Evolutionary conservation across 345 rosid species (phyloP).

Genomic region (Arabis hirsuta): DNA sequence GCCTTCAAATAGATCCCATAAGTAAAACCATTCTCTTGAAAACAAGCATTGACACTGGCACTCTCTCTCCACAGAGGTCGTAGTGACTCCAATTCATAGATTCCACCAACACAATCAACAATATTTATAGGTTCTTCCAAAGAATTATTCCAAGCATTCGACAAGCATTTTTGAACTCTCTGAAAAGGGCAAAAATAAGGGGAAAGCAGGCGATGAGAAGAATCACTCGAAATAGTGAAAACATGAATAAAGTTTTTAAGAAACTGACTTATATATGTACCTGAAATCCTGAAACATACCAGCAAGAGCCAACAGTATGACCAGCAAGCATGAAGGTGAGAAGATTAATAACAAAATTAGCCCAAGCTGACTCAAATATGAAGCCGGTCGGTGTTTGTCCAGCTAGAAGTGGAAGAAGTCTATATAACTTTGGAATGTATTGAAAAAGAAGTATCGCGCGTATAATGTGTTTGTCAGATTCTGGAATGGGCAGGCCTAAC

Average conservation of each 20-base stretch:
- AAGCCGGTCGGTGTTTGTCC: slow-evolving; percentile 78
- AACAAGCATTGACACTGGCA: slow-evolving; percentile 55
- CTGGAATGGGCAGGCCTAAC: slow-evolving; percentile 56
- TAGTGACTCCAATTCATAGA: rapidly evolving
- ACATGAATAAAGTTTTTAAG: neutral
- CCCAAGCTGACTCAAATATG: slow-evolving; percentile 88
- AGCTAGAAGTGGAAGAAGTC: slow-evolving; percentile 70
- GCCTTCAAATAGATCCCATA: slow-evolving; percentile 67
- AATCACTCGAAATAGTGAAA: neutral
- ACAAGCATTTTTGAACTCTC: slow-evolving; percentile 91
- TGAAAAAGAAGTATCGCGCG: slow-evolving; percentile 66
- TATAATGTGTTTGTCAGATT: slow-evolving; percentile 65
- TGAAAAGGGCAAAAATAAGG: slow-evolving; percentile 34
- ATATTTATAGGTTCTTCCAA: slow-evolving; percentile 32
- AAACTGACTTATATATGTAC: slow-evolving; percentile 25
- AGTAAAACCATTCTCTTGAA: slow-evolving; percentile 42
- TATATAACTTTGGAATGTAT: slow-evolving; percentile 71
- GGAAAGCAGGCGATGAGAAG: neutral
- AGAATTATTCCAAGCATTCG: slow-evolving; percentile 54
- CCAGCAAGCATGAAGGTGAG: slow-evolving; percentile 74
- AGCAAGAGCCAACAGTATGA: slow-evolving; percentile 78
- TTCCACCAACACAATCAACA: slow-evolving; percentile 68
- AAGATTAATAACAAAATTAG: slow-evolving; percentile 80
- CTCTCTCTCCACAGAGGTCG: slow-evolving; percentile 41
- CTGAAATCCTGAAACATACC: slow-evolving; percentile 93